Percentiles rank a stretch among this genome's conserved stretches.
Conservation (phyloP, 2,329 filamentous ascomycete genomes). For the Alternaria solani region DNA sequence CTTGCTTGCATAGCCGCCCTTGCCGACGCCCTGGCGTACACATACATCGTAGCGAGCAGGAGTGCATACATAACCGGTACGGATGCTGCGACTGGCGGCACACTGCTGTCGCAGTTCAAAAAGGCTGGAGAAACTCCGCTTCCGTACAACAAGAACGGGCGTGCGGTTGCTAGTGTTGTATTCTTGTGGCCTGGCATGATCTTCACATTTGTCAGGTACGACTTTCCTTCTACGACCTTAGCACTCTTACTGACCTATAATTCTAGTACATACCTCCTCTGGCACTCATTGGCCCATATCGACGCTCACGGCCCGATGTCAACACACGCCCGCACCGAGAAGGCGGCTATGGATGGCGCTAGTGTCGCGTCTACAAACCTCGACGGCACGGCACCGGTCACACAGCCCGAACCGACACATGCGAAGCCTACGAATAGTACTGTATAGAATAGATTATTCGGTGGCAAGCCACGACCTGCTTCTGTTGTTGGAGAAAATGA, state of each 20-base stretch:
- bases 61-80: constrained; percentile 58
- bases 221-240: neutral
- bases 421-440: neutral
- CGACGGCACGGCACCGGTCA: neutral
- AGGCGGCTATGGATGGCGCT: neutral
- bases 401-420: neutral
- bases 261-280: constrained; percentile 50
- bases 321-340: constrained; percentile 42
- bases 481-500: neutral
- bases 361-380: neutral
- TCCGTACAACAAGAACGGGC: constrained; percentile 59
- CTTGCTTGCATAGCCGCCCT: constrained; percentile 59
- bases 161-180: constrained; percentile 61
- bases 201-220: constrained; percentile 57
- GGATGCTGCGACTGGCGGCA: constrained; percentile 36
- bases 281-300: constrained; percentile 50
- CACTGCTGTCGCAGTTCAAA: constrained; percentile 46
- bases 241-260: neutral
- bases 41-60: constrained; percentile 59
- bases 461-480: neutral
- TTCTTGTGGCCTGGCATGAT: constrained; percentile 63
- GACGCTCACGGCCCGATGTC: constrained; percentile 52
- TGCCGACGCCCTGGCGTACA: constrained; percentile 59
- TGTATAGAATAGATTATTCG: neutral
- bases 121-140: constrained; percentile 46